phyloP scores from a whole-genome alignment of 1,284 basidiomycete genomes.

The Moesziomyces sp. region DNA sequence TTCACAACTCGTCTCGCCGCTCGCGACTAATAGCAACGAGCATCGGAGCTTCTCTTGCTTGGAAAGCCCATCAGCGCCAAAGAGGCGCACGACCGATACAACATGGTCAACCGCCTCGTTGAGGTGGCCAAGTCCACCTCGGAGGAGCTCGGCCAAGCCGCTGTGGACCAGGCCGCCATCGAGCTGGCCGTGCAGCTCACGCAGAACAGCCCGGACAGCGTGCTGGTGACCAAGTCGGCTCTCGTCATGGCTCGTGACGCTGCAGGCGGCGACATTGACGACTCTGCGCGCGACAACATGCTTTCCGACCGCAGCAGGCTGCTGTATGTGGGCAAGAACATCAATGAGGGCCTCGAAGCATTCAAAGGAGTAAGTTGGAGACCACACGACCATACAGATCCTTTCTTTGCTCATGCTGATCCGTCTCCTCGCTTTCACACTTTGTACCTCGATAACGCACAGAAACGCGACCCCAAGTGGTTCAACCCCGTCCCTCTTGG shows the following conservation, averaged over 20 bases:
- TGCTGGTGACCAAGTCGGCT: conserved; percentile 79
- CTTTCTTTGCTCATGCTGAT: neutral
- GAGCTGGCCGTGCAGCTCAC: conserved; percentile 75
- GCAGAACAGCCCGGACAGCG: conserved; percentile 80
- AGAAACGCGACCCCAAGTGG: conserved; percentile 54
- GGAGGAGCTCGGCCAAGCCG: conserved; percentile 72
- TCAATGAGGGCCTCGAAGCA: conserved; percentile 74
- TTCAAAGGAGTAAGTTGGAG: conserved; percentile 70
- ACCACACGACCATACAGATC: no score
- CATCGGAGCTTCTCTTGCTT: conserved; percentile 80
- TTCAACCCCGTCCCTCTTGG: conserved; percentile 31
- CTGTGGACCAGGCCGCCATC: conserved; percentile 74
- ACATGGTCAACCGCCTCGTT: conserved; percentile 71
- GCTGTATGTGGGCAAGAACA: conserved; percentile 77
- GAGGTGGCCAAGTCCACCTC: conserved; percentile 70
- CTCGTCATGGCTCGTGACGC: conserved; percentile 49
- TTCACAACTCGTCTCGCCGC: neutral
- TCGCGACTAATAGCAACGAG: conserved; percentile 71
- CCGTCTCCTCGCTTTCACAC: neutral
- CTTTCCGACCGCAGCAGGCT: conserved; percentile 72
- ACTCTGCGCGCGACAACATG: conserved; percentile 72
- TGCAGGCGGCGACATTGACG: conserved; percentile 71
- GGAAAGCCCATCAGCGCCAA: conserved; percentile 77
- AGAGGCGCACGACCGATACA: conserved; percentile 77
- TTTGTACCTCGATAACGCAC: neutral